phyloP scores from a whole-genome alignment of 2,329 filamentous ascomycete species.

The Colletotrichum spaethianum region DNA sequence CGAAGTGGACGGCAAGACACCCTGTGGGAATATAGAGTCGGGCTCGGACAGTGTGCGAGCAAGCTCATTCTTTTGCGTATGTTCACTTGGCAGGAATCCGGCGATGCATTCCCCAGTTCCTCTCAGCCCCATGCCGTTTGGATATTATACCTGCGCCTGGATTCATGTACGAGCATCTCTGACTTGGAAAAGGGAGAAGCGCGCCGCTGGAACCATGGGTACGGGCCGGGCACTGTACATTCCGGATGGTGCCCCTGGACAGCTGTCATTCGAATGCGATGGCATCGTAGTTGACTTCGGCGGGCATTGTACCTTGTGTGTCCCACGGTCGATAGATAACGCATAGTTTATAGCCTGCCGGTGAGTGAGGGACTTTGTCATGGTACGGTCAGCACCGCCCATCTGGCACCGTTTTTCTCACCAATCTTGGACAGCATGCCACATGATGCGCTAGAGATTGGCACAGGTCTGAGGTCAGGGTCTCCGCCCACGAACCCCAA shows the following conservation, averaged over 20 bases:
- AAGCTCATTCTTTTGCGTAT: too few relatives aligned
- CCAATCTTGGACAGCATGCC: background rate
- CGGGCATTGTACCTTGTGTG: background rate
- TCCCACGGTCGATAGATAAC: background rate
- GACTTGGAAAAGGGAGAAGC: too few relatives aligned
- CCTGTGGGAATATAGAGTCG: slow-evolving; percentile 1
- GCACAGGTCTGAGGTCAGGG: slow-evolving; percentile 43
- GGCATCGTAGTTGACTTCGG: background rate
- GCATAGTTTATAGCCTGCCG: too few relatives aligned
- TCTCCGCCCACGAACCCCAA: slow-evolving; percentile 23
- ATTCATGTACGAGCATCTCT: too few relatives aligned
- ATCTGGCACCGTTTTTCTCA: background rate
- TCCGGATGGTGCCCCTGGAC: too few relatives aligned
- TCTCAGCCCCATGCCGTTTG: too few relatives aligned
- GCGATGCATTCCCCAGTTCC: background rate
- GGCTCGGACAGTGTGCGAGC: background rate
- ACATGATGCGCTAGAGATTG: background rate
- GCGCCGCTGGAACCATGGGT: too few relatives aligned
- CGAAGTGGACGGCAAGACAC: slow-evolving; percentile 6
- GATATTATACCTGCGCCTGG: too few relatives aligned
- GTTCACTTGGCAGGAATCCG: too few relatives aligned
- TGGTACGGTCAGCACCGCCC: background rate
- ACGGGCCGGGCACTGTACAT: too few relatives aligned
- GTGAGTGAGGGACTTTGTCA: slow-evolving; percentile 1
- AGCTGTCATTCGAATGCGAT: background rate